Base-by-base conservation (phyloP, 2,329 filamentous ascomycete genomes). In the Neofusicoccum kwambonambiense region DNA sequence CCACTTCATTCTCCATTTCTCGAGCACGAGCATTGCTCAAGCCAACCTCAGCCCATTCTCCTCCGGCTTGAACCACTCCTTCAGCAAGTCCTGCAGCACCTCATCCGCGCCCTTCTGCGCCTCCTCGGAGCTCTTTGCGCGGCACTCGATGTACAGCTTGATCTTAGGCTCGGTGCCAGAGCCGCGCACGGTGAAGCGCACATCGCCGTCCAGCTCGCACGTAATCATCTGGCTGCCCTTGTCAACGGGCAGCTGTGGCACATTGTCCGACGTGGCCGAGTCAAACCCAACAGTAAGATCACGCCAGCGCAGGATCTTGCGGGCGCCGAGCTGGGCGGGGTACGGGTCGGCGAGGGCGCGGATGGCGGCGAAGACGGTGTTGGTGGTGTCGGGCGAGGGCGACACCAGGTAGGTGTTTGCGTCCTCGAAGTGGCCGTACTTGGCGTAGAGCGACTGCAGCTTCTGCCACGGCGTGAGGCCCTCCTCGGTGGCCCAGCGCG, bases 101-200 rank as follows among this genome's bases (percentile, higher is more conserved):
- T 77, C 78, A 22, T 81, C 71, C 4, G 83, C 83, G 9, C 76
- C 75, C 13, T 64, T 67, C 67, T 79, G 81, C 12, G 82, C 83
- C 58, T 75, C 74, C 19, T 76, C 76, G 13, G 76, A 75, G 11
- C 74, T 79, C 49, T 71, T 72, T 2, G 76, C 80, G 60, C 75
- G 79, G 49, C 79, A 81, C 67, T 85, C 83, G 60, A 85, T 82
- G 68, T 85, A 85, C 51, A 85, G 69, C 73, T 89, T 89, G 67
- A 89, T 87, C 78, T 89, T 89, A 0, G 87, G 87, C 73, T 89
- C 87, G 1, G 87, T 89, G 1, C 87, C 87, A 2, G 86, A 88
- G 1, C 83, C 86, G 69, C 87, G 76, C 22, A 87, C 80, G 2
- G 86, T 89, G 69, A 88, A 87, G 27, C 84, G 80, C 12, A 87